phyloP scores from a whole-genome alignment of 2,329 filamentous ascomycete genomes.

The Nemania sp. region DNA sequence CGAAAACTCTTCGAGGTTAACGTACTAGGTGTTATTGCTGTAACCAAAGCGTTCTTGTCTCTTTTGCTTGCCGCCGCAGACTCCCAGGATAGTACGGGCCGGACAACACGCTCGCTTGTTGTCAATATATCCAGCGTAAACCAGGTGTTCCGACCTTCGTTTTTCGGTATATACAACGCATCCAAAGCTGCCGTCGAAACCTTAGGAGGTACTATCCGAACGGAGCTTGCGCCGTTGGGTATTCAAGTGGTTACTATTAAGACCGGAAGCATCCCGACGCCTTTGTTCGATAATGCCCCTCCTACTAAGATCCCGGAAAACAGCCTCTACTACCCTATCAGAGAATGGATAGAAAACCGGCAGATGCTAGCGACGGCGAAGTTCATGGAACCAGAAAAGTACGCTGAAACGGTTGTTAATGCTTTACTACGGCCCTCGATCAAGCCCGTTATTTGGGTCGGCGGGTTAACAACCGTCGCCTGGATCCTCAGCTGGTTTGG shows the following conservation, averaged over 20 bases:
- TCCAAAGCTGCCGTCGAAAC: slow-evolving; percentile 37
- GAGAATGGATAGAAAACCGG: slow-evolving; percentile 30
- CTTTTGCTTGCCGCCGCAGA: slow-evolving; percentile 24
- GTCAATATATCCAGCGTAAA: slow-evolving; percentile 35
- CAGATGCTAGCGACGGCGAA: slow-evolving; percentile 25
- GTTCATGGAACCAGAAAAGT: slow-evolving; percentile 26
- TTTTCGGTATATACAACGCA: slow-evolving; percentile 36
- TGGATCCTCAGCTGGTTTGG: slow-evolving; percentile 37
- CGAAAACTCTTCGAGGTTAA: slow-evolving; percentile 37
- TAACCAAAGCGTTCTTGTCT: slow-evolving; percentile 40
- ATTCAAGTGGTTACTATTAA: slow-evolving; percentile 36
- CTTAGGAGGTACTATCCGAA: slow-evolving; percentile 29
- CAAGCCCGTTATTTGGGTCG: slow-evolving; percentile 35
- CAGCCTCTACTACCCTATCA: slow-evolving; percentile 32
- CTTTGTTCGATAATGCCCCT: slow-evolving; percentile 32
- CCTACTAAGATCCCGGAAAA: slow-evolving; percentile 27
- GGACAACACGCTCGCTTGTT: slow-evolving; percentile 22
- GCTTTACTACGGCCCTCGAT: slow-evolving; percentile 26
- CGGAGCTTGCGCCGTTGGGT: slow-evolving; percentile 35
- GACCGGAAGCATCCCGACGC: slow-evolving; percentile 31
- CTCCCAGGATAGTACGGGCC: neutral
- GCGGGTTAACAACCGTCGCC: slow-evolving; percentile 26
- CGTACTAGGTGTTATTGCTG: slow-evolving; percentile 34
- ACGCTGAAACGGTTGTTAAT: slow-evolving; percentile 31
- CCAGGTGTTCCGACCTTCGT: slow-evolving; percentile 27